Evolutionary conservation across 108 stramenopile species (phyloP).

Genomic region (Nitzschia sp.): DNA sequence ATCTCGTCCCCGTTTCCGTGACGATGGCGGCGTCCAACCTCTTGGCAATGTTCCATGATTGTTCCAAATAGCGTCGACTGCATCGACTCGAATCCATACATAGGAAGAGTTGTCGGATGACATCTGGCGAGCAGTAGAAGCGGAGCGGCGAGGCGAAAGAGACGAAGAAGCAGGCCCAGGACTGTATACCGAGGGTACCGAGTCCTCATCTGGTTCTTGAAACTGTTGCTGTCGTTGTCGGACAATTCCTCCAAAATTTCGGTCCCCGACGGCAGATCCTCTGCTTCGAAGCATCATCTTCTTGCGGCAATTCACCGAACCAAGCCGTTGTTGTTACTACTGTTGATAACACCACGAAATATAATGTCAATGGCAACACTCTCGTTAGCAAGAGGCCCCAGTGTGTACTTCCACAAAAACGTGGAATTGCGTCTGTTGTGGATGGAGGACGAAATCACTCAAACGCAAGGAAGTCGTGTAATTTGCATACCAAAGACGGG

Average conservation of each 20-base stretch:
- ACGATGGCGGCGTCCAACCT: constrained; percentile 39
- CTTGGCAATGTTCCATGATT: constrained; percentile 40
- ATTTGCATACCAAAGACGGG: too few relatives aligned
- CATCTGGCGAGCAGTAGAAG: neutral
- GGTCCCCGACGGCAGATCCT: neutral
- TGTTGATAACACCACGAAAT: too few relatives aligned
- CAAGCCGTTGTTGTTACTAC: too few relatives aligned
- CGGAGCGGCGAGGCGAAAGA: neutral
- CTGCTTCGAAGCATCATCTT: neutral
- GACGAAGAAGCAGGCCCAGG: too few relatives aligned
- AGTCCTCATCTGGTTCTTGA: neutral
- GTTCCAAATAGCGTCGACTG: constrained; percentile 41
- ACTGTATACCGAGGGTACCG: too few relatives aligned
- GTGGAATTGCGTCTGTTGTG: too few relatives aligned
- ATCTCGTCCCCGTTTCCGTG: constrained; percentile 40
- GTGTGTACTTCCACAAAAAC: too few relatives aligned
- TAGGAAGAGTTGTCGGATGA: constrained; percentile 11
- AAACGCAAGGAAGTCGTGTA: too few relatives aligned
- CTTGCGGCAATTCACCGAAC: too few relatives aligned
- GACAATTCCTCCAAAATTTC: neutral
- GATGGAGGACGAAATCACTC: too few relatives aligned
- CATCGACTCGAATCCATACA: constrained; percentile 56
- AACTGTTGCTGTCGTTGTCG: constrained; percentile 12
- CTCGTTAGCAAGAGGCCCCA: too few relatives aligned
- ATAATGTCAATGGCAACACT: too few relatives aligned